These are phyloP conservation scores for Suillus luteus DNA, from an alignment of 768 basidiomycete species.

Conservation along the genomic window DNA sequence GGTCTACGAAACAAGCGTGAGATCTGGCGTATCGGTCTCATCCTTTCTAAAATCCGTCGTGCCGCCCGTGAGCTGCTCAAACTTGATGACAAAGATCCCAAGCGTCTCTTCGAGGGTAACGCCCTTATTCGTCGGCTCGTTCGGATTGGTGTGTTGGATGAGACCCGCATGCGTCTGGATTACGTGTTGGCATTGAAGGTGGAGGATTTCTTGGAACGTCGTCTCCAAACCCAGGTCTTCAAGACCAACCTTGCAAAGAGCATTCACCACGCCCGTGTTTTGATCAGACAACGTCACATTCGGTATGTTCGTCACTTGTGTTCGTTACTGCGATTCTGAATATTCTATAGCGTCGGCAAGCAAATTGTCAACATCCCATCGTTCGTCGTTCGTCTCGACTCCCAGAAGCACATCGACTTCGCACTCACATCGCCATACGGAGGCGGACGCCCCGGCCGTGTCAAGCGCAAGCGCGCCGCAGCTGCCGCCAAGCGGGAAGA, in stretches of 20 bases:
- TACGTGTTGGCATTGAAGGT: conserved; percentile 99
- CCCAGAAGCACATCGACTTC: conserved; percentile 99
- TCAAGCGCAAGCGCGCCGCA: conserved; percentile 97
- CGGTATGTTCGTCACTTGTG: too few species aligned
- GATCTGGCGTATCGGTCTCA: conserved; percentile 99
- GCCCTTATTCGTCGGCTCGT: conserved; percentile 95
- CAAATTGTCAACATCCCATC: conserved; percentile 99
- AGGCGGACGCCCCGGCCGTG: conserved; percentile 91
- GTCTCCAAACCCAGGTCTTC: conserved; percentile 99
- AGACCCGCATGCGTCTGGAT: conserved; percentile 99
- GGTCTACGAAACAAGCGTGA: conserved; percentile 99
- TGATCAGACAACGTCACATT: conserved; percentile 98
- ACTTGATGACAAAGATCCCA: conserved; percentile 98
- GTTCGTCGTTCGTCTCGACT: conserved; percentile 98
- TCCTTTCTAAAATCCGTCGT: conserved; percentile 99
- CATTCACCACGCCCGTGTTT: conserved; percentile 97
- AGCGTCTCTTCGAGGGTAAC: conserved; percentile 99
- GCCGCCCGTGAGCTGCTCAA: conserved; percentile 99
- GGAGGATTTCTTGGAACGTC: conserved; percentile 99
- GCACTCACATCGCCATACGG: conserved; percentile 95
- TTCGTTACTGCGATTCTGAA: conserved; percentile 13
- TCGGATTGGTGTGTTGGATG: conserved; percentile 99
- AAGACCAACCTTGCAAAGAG: conserved; percentile 97
- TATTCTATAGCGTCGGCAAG: conserved; percentile 80
- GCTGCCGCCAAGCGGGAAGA: conserved; percentile 91